Evolutionary conservation across 306 rosid species (phyloP).

Genomic region (Alnus rubra): DNA sequence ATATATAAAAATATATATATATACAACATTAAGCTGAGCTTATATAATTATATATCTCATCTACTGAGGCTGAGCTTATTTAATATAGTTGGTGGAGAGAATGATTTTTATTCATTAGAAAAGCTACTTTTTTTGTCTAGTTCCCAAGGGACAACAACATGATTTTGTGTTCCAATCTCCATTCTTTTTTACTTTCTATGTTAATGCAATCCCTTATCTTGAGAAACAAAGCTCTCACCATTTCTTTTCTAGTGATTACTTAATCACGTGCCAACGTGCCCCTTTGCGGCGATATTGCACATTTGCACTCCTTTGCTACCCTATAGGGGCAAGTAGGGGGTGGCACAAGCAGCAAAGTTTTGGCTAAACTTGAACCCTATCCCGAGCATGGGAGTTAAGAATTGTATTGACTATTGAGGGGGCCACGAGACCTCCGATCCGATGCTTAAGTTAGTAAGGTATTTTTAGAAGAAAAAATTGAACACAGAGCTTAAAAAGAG

Average conservation of each 20-base stretch:
- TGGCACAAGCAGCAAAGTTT: neutral
- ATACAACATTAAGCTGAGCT: too few species aligned
- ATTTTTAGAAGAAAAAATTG: too few species aligned
- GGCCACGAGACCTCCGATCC: too few species aligned
- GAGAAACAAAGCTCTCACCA: conserved; percentile 23
- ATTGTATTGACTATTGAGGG: too few species aligned
- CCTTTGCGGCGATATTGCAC: conserved; percentile 29
- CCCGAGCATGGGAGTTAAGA: too few species aligned
- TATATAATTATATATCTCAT: neutral
- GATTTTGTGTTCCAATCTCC: conserved; percentile 29
- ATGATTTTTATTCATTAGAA: conserved; percentile 56
- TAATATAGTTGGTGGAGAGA: conserved; percentile 50
- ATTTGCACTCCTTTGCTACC: conserved; percentile 6
- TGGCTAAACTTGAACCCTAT: neutral
- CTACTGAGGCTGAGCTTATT: conserved; percentile 27
- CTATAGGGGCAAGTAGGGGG: neutral
- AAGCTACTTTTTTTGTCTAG: conserved; percentile 52
- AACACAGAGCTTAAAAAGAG: too few species aligned
- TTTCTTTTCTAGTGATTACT: conserved; percentile 23
- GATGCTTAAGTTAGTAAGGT: too few species aligned
- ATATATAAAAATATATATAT: too few species aligned
- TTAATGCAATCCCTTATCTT: conserved; percentile 24
- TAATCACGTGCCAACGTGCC: conserved; percentile 28
- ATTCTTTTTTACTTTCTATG: conserved; percentile 11
- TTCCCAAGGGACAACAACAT: conserved; percentile 57